Base-by-base conservation (phyloP, 805 yeast genomes). In the Pichia phayaonensis region DNA sequence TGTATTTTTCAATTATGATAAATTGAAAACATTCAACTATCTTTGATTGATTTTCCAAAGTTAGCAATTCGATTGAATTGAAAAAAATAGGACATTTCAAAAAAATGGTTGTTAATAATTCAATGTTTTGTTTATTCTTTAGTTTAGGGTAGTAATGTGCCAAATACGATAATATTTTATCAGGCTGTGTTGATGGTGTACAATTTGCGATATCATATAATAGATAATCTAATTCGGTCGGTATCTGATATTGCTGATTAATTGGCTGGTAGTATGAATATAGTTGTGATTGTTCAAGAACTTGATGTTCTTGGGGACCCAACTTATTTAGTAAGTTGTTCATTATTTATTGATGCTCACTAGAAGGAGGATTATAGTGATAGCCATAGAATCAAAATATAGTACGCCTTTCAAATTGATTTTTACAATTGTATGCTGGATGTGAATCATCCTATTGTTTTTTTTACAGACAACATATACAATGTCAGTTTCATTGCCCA, bases 71-170 rank as follows among this genome's bases (percentile, higher is more conserved):
- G 10, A 51, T 34, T n/a, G 62, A 48, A 36, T 51, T 52, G 52
- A 63, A 63, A 44, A 62, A 72, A 60, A 61, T 51, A 0, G 79
- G 77, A 45, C 72, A 73, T 51, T 69, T 68, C 51, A 79, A 54
- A 52, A 79, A 74, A 42, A 71, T 66, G 31, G 72, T 66, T 15
- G 79, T 62, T 20, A 79, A 60, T 1, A 79, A 55, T 45, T 69
- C 64, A 40, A 79, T 63, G 59, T 79, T 79, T 50, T 67, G 68
- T 54, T 71, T 74, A 47, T 71, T 69, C 57, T 76, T 77, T 46
- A 79, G 64, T 44, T 61, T 73, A 1, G 83, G 83, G 47, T 76
- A 61, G 56, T 78, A 78, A 57, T 77, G 73, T 47, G 73, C 77
- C 22, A 79, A 49, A 58, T 76, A 75, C 1, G 81, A 76, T 18